phyloP scores from a whole-genome alignment of 2,329 filamentous ascomycete genomes.

The Penicillium sp. region DNA sequence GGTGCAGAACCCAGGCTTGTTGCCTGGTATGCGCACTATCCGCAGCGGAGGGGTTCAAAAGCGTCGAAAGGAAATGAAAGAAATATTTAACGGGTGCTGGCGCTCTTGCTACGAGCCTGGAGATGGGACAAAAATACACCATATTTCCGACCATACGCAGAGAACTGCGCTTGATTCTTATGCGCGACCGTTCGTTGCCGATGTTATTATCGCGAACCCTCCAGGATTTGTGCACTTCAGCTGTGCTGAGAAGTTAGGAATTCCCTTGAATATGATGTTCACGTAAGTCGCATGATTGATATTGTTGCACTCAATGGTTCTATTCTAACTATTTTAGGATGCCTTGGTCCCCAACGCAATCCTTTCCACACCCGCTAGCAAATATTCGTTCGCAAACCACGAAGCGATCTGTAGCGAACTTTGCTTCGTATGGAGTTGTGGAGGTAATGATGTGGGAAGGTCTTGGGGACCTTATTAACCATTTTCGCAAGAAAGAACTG shows the following conservation, averaged over 20 bases:
- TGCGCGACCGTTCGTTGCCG: constrained; percentile 69
- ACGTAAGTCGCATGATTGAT: constrained; percentile 57
- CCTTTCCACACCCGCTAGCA: constrained; percentile 79
- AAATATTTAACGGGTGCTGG: constrained; percentile 79
- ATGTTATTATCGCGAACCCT: constrained; percentile 78
- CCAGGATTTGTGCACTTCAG: constrained; percentile 73
- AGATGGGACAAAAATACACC: constrained; percentile 56
- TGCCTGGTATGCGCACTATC: constrained; percentile 75
- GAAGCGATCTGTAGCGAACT: constrained; percentile 70
- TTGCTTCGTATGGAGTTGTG: constrained; percentile 74
- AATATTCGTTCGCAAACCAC: constrained; percentile 74
- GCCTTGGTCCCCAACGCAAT: constrained; percentile 81
- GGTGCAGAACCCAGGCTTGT: constrained; percentile 82
- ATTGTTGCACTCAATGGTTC: constrained; percentile 4
- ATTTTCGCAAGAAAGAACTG: constrained; percentile 71
- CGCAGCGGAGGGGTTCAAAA: constrained; percentile 73
- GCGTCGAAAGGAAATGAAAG: constrained; percentile 68
- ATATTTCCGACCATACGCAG: constrained; percentile 47
- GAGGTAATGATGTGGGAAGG: constrained; percentile 91
- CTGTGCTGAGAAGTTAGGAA: constrained; percentile 72
- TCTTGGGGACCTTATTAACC: constrained; percentile 73
- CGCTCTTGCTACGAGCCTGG: constrained; percentile 76
- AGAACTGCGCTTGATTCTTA: constrained; percentile 34
- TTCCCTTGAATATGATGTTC: constrained; percentile 81
- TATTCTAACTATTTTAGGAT: constrained; percentile 53